phyloP scores from a whole-genome alignment of 2,329 filamentous ascomycete species.

The Talaromyces sp. region DNA sequence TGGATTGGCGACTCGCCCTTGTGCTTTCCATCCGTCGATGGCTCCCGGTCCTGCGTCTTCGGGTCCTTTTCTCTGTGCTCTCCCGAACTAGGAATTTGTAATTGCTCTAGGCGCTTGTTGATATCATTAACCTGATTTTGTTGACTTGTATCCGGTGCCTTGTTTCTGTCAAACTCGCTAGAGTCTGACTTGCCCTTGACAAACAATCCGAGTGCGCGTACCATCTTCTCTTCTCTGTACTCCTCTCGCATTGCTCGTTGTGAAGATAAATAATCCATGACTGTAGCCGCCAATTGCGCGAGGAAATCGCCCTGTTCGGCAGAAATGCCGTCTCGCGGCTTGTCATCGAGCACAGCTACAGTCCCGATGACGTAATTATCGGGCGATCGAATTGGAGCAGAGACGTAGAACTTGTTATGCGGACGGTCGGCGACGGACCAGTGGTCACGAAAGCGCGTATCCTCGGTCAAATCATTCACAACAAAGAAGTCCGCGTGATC shows the following conservation, averaged over 20 bases:
- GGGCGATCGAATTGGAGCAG: not conserved
- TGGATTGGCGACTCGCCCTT: not conserved
- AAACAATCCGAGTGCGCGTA: slow-evolving; percentile 53
- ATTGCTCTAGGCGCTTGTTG: not conserved
- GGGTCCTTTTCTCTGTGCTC: not conserved
- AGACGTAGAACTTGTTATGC: not conserved
- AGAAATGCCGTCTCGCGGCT: not conserved
- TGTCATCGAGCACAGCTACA: not conserved
- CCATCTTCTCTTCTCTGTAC: slow-evolving; percentile 54
- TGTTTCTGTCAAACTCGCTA: slow-evolving; percentile 15
- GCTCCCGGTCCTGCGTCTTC: not conserved
- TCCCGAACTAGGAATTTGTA: not conserved
- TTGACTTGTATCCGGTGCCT: not conserved
- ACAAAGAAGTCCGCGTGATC: slow-evolving; percentile 36
- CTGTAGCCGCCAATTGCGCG: slow-evolving; percentile 54
- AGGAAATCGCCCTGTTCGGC: slow-evolving; percentile 43
- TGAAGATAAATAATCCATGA: slow-evolving; percentile 58
- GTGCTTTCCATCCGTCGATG: not conserved
- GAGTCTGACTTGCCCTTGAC: slow-evolving; percentile 45
- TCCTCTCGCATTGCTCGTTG: slow-evolving; percentile 51
- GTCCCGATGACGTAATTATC: not conserved
- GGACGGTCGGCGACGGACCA: not conserved
- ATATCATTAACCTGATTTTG: not conserved
- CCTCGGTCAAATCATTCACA: not conserved
- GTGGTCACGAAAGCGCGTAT: not conserved